These are phyloP conservation scores for Coprinopsis strossmayeri DNA, from an alignment of 768 basidiomycete species.

Conservation along the genomic window DNA sequence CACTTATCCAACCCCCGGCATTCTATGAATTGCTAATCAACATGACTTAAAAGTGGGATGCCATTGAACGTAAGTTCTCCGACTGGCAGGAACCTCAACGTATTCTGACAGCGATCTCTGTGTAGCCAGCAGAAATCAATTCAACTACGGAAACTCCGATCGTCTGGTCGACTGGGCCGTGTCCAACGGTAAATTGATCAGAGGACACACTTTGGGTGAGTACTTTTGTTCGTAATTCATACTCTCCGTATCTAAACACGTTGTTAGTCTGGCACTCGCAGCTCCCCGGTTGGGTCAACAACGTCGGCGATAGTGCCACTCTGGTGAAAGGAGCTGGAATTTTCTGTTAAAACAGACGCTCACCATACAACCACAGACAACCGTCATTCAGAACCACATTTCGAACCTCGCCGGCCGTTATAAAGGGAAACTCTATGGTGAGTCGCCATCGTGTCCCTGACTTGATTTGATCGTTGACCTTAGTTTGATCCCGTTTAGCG, in stretches of 20 bases:
- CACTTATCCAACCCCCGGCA: not conserved
- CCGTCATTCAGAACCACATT: slow-evolving; percentile 42
- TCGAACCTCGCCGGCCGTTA: slow-evolving; percentile 37
- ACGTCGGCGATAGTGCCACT: slow-evolving; percentile 29
- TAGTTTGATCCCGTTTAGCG: no score
- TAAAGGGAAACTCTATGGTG: slow-evolving; percentile 38
- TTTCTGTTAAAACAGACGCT: not conserved
- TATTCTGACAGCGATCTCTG: not conserved
- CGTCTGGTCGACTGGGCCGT: slow-evolving; percentile 35
- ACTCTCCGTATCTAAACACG: not conserved
- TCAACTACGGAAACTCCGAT: slow-evolving; percentile 26
- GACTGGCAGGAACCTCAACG: no score
- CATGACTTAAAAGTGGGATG: slow-evolving; percentile 26
- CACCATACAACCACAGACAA: slow-evolving; percentile 21
- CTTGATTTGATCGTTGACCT: no score
- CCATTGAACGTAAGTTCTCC: slow-evolving; percentile 27
- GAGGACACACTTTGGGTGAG: slow-evolving; percentile 33
- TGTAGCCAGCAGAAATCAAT: slow-evolving; percentile 23
- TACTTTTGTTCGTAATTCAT: not conserved
- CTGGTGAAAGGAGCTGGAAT: slow-evolving; percentile 19
- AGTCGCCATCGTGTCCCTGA: no score
- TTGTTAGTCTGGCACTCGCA: slow-evolving; percentile 26
- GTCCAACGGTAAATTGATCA: slow-evolving; percentile 33
- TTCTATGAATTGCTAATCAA: not conserved
- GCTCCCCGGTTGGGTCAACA: slow-evolving; percentile 35